These are phyloP conservation scores for Powellomyces hirtus DNA, from an alignment of 192 early-diverging fungal species.

Conservation along the genomic window DNA sequence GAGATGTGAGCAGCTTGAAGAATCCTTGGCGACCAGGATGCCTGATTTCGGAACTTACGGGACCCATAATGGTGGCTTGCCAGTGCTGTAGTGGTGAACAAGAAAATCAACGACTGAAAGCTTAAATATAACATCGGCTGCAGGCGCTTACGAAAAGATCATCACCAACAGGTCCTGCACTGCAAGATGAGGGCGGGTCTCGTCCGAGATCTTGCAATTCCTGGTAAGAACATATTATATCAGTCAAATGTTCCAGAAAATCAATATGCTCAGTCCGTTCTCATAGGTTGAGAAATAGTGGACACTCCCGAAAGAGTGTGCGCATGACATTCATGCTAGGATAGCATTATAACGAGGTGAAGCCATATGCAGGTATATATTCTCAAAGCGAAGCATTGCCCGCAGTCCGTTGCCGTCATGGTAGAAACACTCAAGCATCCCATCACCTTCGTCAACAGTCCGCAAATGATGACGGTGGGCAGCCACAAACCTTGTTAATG, in stretches of 20 bases:
- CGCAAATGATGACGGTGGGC: too few relatives aligned
- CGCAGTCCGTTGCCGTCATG: too few relatives aligned
- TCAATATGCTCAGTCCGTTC: too few relatives aligned
- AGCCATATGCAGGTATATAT: too few relatives aligned
- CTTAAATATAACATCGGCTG: too few relatives aligned
- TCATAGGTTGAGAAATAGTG: too few relatives aligned
- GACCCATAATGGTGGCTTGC: constrained; percentile 99
- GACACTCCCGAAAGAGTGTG: too few relatives aligned
- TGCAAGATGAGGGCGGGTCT: constrained; percentile 97
- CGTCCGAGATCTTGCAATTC: constrained; percentile 92
- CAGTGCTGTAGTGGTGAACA: constrained; percentile 62
- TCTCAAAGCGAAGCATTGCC: too few relatives aligned
- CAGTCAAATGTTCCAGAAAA: background rate
- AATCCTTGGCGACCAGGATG: background rate
- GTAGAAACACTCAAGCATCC: too few relatives aligned
- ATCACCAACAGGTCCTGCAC: constrained; percentile 92
- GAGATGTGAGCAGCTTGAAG: background rate
- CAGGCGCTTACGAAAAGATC: constrained; percentile 65
- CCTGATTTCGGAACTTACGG: constrained; percentile 57
- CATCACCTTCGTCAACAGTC: too few relatives aligned
- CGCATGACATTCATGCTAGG: too few relatives aligned
- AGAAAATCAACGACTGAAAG: background rate
- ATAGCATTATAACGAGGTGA: too few relatives aligned
- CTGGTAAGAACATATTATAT: constrained; percentile 13
- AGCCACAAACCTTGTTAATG: constrained; percentile 97